Evolutionary conservation across 768 basidiomycete species (phyloP).

Genomic region (Lentinula detonsa): DNA sequence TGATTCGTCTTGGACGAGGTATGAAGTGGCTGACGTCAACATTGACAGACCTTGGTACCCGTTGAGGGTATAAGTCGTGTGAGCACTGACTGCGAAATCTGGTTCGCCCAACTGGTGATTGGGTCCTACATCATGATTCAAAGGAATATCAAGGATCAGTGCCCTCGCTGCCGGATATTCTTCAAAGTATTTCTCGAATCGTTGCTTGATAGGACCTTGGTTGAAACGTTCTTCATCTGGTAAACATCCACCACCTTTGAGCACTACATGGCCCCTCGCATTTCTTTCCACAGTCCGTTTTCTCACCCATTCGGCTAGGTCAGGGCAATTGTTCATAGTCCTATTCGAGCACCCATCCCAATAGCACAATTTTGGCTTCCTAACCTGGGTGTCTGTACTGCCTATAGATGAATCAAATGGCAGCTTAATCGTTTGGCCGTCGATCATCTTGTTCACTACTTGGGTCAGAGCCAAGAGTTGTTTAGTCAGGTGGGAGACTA

Average conservation of each 20-base stretch:
- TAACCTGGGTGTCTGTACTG: neutral
- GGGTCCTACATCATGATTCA: neutral
- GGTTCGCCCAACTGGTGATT: neutral
- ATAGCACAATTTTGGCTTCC: neutral
- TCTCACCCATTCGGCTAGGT: neutral
- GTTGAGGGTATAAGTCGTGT: neutral
- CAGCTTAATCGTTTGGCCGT: too few species aligned
- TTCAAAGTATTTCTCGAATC: neutral
- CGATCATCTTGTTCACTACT: too few species aligned
- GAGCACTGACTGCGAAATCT: neutral
- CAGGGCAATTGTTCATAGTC: neutral
- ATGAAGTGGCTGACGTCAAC: neutral
- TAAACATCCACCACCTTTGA: neutral
- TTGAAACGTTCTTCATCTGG: neutral
- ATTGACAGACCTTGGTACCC: neutral
- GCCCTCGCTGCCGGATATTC: neutral
- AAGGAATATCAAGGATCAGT: neutral
- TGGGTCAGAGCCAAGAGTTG: too few species aligned
- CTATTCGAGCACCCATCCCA: neutral
- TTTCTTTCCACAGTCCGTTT: neutral
- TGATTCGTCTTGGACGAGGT: neutral
- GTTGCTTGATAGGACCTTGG: neutral
- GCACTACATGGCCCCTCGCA: neutral
- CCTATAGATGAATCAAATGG: too few species aligned
- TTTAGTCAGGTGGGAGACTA: too few species aligned